Percentiles rank a stretch among this genome's conserved stretches.
Conservation (phyloP, 2,329 filamentous ascomycete genomes). For the Magnaporthiopsis incrustans region DNA sequence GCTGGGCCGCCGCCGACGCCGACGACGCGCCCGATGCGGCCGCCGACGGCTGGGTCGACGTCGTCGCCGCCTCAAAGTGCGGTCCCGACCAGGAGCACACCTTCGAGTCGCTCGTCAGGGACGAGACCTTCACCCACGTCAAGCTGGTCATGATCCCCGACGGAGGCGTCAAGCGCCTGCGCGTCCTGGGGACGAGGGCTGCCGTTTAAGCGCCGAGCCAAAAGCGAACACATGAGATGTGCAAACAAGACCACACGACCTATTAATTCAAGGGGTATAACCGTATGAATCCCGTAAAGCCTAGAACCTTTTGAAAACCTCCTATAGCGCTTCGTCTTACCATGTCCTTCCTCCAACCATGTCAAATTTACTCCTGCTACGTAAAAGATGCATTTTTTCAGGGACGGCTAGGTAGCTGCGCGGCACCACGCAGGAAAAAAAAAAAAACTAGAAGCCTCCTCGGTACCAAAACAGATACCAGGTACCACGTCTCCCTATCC, state of each 20-base stretch:
- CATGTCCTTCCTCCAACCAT: no score
- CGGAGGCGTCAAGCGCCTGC: constrained; percentile 82
- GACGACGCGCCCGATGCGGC: constrained; percentile 51
- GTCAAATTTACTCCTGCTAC: no score
- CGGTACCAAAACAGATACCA: no score
- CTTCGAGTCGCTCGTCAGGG: constrained; percentile 47
- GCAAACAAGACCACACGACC: no score
- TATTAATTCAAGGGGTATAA: background rate
- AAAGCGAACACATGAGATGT: no score
- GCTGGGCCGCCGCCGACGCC: constrained; percentile 37
- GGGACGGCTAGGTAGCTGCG: background rate
- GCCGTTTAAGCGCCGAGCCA: constrained; percentile 14
- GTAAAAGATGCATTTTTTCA: background rate
- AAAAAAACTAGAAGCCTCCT: no score
- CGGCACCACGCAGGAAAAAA: no score
- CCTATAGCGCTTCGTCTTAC: no score
- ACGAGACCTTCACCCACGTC: constrained; percentile 65
- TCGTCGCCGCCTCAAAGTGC: constrained; percentile 59
- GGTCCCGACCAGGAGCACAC: constrained; percentile 67
- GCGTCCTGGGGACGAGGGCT: constrained; percentile 62
- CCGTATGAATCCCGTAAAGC: background rate
- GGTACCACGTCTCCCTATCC: no score
- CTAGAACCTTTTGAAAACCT: no score
- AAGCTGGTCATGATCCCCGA: constrained; percentile 92
- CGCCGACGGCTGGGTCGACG: constrained; percentile 55